A percentile compares a stretch with the other conserved stretches of the same genome.
Evolutionary conservation across 495 filamentous ascomycete species (phyloP).

Genomic region (Xylaria venustula): DNA sequence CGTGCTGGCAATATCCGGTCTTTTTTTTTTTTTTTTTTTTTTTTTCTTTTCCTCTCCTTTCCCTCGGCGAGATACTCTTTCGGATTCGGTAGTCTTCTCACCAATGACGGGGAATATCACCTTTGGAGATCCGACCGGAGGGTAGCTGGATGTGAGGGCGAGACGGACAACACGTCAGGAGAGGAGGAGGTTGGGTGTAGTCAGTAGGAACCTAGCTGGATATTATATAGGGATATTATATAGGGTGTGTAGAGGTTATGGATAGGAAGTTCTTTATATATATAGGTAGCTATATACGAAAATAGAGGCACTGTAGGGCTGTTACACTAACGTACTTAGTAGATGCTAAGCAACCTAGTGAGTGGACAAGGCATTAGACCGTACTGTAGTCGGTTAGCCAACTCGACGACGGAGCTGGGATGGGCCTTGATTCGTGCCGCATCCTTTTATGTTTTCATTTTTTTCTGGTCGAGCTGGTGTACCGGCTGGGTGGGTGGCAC

Average conservation of each 20-base stretch:
- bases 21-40: too few species aligned
- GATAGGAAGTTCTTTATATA: too few species aligned
- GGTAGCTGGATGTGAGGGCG: not conserved
- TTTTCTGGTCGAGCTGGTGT: too few species aligned
- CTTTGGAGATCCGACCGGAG: not conserved
- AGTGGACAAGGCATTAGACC: not conserved
- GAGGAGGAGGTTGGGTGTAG: not conserved
- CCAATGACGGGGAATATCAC: not conserved
- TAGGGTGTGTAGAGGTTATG: too few species aligned
- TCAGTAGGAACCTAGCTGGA: not conserved
- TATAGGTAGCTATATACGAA: too few species aligned
- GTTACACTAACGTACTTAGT: too few species aligned
- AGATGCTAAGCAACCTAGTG: not conserved
- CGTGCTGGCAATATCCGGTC: not conserved
- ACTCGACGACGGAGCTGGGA: not conserved
- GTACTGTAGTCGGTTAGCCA: not conserved
- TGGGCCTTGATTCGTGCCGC: not conserved
- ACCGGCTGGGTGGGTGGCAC: conserved; percentile 7
- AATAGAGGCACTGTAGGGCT: too few species aligned
- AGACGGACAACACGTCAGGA: not conserved
- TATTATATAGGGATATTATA: too few species aligned
- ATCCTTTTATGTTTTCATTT: not conserved
- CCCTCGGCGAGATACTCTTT: not conserved
- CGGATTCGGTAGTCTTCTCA: not conserved
- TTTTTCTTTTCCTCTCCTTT: too few species aligned